These are phyloP conservation scores for Talaromyces sp. DNA, from an alignment of 2,329 filamentous ascomycete genomes.

Conservation along the genomic window DNA sequence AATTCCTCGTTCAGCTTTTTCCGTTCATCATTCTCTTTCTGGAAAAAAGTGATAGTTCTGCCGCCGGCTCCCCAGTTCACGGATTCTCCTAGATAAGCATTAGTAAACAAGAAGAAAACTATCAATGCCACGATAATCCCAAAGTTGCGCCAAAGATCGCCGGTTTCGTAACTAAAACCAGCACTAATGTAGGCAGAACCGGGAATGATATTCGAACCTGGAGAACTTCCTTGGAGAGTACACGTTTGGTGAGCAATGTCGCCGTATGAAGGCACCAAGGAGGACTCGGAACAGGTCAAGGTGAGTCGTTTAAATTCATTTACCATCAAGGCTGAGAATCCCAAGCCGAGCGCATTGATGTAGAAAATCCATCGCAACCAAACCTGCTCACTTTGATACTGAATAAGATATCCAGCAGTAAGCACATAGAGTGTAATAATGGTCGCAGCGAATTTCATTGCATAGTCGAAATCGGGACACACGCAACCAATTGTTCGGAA, in stretches of 20 bases:
- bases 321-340: conserved; percentile 77
- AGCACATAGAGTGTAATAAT: conserved; percentile 79
- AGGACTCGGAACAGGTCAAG: conserved; percentile 66
- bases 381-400: conserved; percentile 70
- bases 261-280: conserved; percentile 65
- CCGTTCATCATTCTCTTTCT: conserved; percentile 28
- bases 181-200: conserved; percentile 68
- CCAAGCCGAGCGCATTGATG: conserved; percentile 70
- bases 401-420: conserved; percentile 80
- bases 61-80: conserved; percentile 36
- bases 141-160: conserved; percentile 67
- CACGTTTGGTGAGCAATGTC: conserved; percentile 76
- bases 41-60: conserved; percentile 34
- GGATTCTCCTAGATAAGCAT: conserved; percentile 41
- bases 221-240: conserved; percentile 69
- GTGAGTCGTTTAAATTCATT: conserved; percentile 75
- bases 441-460: conserved; percentile 76
- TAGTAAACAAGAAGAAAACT: conserved; percentile 36
- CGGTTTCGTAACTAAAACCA: conserved; percentile 65
- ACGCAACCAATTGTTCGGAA: conserved; percentile 73
- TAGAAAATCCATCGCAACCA: conserved; percentile 71
- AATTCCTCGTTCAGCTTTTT: conserved; percentile 20
- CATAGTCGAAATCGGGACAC: conserved; percentile 79
- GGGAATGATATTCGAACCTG: conserved; percentile 63
- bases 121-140: conserved; percentile 42